Evolutionary conservation across 305 asterid genomes (phyloP).

Genomic region (Caryopteris hybrid): DNA sequence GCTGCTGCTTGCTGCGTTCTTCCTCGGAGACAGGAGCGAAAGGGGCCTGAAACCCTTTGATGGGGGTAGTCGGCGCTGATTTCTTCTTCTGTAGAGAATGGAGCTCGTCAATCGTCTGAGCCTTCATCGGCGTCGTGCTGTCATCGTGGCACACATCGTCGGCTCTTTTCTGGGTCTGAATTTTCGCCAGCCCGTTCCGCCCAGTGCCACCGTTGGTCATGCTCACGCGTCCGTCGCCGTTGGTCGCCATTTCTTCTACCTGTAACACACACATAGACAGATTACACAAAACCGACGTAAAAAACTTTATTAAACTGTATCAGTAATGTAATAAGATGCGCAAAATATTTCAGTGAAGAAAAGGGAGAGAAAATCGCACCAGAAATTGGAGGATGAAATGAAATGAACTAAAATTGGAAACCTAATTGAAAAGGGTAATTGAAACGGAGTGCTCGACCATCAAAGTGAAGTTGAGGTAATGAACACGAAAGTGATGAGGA

Average conservation of each 20-base stretch:
- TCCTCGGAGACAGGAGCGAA: conserved; percentile 51
- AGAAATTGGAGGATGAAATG: not conserved
- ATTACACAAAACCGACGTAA: not conserved
- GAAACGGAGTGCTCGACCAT: conserved; percentile 11
- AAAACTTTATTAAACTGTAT: not conserved
- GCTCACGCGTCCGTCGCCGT: conserved; percentile 28
- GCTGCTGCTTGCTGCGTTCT: conserved; percentile 74
- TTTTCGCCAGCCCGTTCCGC: conserved; percentile 67
- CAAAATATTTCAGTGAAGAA: too few relatives aligned
- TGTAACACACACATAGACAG: conserved; percentile 10
- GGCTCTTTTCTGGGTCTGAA: conserved; percentile 64
- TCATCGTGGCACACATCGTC: conserved; percentile 81
- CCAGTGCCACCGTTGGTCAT: conserved; percentile 35
- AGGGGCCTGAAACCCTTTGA: conserved; percentile 36
- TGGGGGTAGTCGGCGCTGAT: conserved; percentile 88
- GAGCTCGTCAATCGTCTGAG: conserved; percentile 86
- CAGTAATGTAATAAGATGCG: not conserved
- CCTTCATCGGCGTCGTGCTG: conserved; percentile 77
- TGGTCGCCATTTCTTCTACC: conserved; percentile 39
- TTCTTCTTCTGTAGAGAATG: conserved; percentile 95
- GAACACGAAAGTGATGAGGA: conserved; percentile 24
- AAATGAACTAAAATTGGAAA: not conserved
- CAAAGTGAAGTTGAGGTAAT: conserved; percentile 9
- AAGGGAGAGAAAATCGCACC: conserved; percentile 15
- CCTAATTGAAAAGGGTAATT: not conserved